Evolutionary conservation across 23 red algal species (phyloP).

Genomic region (Agarophyton chilense): DNA sequence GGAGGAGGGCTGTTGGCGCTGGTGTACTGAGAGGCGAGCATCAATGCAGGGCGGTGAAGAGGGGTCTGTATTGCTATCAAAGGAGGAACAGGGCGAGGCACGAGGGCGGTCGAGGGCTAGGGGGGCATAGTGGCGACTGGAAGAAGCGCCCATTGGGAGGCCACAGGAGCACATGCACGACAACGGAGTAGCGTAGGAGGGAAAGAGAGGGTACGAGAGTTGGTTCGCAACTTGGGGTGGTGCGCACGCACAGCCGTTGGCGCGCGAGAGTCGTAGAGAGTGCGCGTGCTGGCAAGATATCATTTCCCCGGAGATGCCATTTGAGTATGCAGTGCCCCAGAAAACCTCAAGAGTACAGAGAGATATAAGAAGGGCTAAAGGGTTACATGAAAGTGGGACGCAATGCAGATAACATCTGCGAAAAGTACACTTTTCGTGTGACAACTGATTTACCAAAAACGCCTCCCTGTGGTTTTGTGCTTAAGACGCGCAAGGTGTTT

Average conservation of each 20-base stretch:
- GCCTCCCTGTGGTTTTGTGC: too few relatives aligned
- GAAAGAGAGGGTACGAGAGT: neutral
- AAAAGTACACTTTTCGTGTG: too few relatives aligned
- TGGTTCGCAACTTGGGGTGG: neutral
- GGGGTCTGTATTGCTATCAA: neutral
- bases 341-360: too few relatives aligned
- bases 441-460: too few relatives aligned
- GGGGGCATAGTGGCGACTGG: slow-evolving; percentile 21
- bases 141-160: slow-evolving; percentile 18
- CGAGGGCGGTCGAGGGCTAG: slow-evolving; percentile 1
- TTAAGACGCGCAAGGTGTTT: too few relatives aligned
- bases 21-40: neutral
- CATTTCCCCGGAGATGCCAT: too few relatives aligned
- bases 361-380: too few relatives aligned
- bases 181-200: neutral
- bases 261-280: too few relatives aligned
- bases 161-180: slow-evolving; percentile 16
- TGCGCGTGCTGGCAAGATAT: too few relatives aligned
- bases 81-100: neutral
- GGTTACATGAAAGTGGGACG: too few relatives aligned
- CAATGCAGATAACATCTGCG: too few relatives aligned
- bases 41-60: neutral
- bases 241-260: neutral
- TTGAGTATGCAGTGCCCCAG: too few relatives aligned
- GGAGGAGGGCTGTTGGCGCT: neutral